These are phyloP conservation scores for Amanita molliuscula DNA, from an alignment of 768 basidiomycete genomes.

Conservation along the genomic window DNA sequence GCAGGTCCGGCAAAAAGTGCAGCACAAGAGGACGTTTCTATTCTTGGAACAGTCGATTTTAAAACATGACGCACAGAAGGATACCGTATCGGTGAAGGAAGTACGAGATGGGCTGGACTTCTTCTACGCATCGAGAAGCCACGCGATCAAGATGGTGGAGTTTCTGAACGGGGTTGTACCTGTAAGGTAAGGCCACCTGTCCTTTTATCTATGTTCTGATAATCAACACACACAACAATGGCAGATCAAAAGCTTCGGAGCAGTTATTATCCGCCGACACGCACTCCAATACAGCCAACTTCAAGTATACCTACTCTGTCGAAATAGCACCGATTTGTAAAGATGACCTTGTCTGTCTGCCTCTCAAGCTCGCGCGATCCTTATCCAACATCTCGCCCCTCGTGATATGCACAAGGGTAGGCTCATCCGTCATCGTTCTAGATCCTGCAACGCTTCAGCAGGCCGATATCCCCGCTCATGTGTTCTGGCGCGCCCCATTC, in stretches of 20 bases:
- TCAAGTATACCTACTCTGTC: constrained; percentile 96
- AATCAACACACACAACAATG: constrained; percentile 30
- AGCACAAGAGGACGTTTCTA: constrained; percentile 96
- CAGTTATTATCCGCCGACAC: constrained; percentile 90
- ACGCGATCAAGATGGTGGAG: constrained; percentile 95
- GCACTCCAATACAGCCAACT: constrained; percentile 87
- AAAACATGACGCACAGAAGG: constrained; percentile 94
- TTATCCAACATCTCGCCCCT: constrained; percentile 86
- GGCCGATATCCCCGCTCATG: constrained; percentile 65
- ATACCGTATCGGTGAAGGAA: constrained; percentile 89
- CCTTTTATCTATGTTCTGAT: background rate
- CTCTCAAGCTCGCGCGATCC: constrained; percentile 68
- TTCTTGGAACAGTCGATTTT: constrained; percentile 96
- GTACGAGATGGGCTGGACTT: constrained; percentile 94
- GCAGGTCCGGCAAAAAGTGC: constrained; percentile 97
- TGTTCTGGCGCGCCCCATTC: constrained; percentile 93
- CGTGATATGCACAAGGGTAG: constrained; percentile 82
- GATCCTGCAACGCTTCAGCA: constrained; percentile 82
- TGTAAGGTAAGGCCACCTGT: constrained; percentile 18
- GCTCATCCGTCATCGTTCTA: constrained; percentile 83
- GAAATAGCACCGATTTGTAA: constrained; percentile 97
- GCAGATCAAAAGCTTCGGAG: constrained; percentile 83
- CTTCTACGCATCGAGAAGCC: constrained; percentile 85
- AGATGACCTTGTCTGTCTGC: constrained; percentile 91
- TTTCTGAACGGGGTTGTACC: constrained; percentile 86